A percentile compares a stretch with the other conserved stretches of the same genome.
Conservation (phyloP, 805 yeast genomes). For the Diddensiella santjacobensis region DNA sequence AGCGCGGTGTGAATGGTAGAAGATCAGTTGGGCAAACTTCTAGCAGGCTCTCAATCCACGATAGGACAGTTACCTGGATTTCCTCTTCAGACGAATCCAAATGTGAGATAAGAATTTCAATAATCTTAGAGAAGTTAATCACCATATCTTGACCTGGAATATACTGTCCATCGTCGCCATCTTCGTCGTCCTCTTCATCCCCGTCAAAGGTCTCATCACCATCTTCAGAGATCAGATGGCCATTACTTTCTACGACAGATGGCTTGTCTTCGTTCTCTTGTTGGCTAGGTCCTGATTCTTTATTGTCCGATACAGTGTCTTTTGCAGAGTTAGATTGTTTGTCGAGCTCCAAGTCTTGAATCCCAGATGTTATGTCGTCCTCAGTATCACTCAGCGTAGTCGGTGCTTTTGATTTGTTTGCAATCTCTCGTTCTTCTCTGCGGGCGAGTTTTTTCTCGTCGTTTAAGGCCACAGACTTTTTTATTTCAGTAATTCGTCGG, state of each 20-base stretch:
- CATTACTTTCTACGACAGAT: conserved; percentile 1
- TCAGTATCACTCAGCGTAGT: background rate
- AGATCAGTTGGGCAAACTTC: conserved; percentile 73
- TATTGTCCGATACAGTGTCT: background rate
- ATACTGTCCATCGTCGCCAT: conserved; percentile 51
- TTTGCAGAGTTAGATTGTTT: background rate
- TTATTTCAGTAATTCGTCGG: conserved; percentile 67
- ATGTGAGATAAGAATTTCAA: conserved; percentile 77
- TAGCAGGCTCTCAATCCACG: conserved; percentile 76
- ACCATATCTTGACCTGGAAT: conserved; percentile 77
- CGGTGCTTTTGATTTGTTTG: background rate
- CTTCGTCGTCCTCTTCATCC: conserved; percentile 29
- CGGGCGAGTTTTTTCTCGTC: conserved; percentile 4
- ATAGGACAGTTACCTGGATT: conserved; percentile 72
- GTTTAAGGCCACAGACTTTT: conserved; percentile 34
- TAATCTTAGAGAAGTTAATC: conserved; percentile 73
- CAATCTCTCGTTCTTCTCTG: conserved; percentile 9
- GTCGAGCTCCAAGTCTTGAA: background rate
- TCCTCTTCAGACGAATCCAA: conserved; percentile 70
- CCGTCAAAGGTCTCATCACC: conserved; percentile 31
- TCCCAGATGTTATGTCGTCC: background rate
- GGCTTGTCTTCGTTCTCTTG: conserved; percentile 1
- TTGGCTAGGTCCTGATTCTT: background rate
- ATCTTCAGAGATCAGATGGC: conserved; percentile 17
- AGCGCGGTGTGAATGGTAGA: conserved; percentile 66